Evolutionary conservation across 805 yeast genomes (phyloP), one percentile per base, ranked within the genome.

Genomic region (Candida broadrunensis): DNA sequence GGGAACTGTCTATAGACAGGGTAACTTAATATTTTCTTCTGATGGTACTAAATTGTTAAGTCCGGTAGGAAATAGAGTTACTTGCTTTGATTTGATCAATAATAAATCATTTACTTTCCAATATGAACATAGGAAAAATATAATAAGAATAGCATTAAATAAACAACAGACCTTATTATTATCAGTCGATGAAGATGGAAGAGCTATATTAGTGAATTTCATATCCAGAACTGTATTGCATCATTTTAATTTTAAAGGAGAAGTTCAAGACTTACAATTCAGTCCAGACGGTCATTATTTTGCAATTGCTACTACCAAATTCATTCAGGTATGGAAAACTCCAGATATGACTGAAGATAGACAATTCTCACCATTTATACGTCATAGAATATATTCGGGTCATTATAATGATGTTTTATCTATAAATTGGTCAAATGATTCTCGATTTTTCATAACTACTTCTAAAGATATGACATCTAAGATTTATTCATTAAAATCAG

Each of bases 341-440:
- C 97, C 97, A 0, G 81, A 78, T 35, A 69, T 72, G 18, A 67
- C 80, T 6, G 93, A 87, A 52, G 97, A 88, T 55, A 75, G 96
- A 45, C 96, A 89, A 59, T 93, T 93, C 72, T 93, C 97, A 0
- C 99, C 99, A 13, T 93, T 93, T 63, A 86, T 91, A 30, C 84
- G 96, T 47, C 88, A 87, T 62, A 73, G 96, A 55, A 78, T 86
- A 6, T 89, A 89, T 54, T 88, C 97, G 1, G 99, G 99, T 26
- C 99, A 93, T 67, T 89, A 81, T 58, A 82, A 81, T 37, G 95
- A 88, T 51, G 79, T 93, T 18, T 73, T 78, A 1, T 79, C 89
- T 2, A 61, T 93, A 9, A 73, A 87, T 2, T 93, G 98, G 98
- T 88, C 97, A 1, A 73, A 72, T 21, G 99, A 93, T 62, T 86